Conservation (phyloP, 1,284 basidiomycete genomes). For the Apiotrichum gamsii region DNA sequence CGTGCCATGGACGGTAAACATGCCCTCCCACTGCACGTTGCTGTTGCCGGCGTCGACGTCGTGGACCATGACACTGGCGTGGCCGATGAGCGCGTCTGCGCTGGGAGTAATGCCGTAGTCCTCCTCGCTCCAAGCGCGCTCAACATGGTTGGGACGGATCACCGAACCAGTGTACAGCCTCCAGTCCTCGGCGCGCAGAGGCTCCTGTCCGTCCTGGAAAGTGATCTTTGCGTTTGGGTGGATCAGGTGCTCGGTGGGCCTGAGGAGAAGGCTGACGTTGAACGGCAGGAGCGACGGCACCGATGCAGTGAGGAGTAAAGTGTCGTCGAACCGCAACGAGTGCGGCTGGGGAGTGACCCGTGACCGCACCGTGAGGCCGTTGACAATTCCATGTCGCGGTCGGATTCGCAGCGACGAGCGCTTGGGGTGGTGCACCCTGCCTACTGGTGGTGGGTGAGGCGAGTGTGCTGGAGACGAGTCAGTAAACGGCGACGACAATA, state of each 20-base stretch:
- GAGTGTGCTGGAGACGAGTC: conserved; percentile 33
- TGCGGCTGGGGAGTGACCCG: conserved; percentile 24
- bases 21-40: conserved; percentile 65
- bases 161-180: conserved; percentile 64
- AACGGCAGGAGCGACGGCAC: conserved; percentile 28
- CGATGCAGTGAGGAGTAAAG: conserved; percentile 30
- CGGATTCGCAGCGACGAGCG: conserved; percentile 50
- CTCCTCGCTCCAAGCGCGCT: conserved; percentile 40
- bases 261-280: conserved; percentile 52
- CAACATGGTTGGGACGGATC: conserved; percentile 52
- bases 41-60: conserved; percentile 52
- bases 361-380: conserved; percentile 7
- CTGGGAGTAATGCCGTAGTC: conserved; percentile 19
- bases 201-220: conserved; percentile 6
- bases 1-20: conserved; percentile 62
- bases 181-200: conserved; percentile 31
- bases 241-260: conserved; percentile 66
- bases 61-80: conserved; percentile 66
- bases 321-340: conserved; percentile 34
- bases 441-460: conserved; percentile 34
- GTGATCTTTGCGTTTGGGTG: conserved; percentile 65
- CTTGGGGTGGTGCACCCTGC: conserved; percentile 31
- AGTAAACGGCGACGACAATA: too few species aligned
- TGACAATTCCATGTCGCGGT: conserved; percentile 49
- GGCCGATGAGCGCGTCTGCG: conserved; percentile 52